phyloP scores from a whole-genome alignment of 2,329 filamentous ascomycete genomes.

The Hymenotorrendiella dingleyae region DNA sequence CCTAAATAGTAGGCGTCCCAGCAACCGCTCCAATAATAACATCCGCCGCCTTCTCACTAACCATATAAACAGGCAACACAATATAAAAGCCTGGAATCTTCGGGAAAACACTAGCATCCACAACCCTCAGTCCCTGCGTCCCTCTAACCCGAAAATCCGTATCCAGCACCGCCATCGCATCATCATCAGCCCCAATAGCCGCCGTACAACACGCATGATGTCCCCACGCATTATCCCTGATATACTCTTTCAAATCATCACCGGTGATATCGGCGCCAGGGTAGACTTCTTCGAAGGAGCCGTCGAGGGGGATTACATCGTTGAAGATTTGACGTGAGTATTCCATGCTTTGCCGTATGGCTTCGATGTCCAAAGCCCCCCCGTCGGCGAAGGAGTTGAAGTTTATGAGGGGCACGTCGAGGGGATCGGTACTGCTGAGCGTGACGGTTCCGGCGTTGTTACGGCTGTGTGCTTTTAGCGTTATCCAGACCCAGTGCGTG shows the following conservation, averaged over 20 bases:
- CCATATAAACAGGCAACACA: slow-evolving; percentile 47
- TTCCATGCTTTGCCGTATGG: slow-evolving; percentile 16
- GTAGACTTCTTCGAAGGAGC: slow-evolving; percentile 37
- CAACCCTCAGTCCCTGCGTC: slow-evolving; percentile 41
- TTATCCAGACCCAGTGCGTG: slow-evolving; percentile 34
- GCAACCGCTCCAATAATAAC: slow-evolving; percentile 14
- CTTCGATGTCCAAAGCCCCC: slow-evolving; percentile 14
- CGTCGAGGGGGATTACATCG: slow-evolving; percentile 36
- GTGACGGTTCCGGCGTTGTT: slow-evolving; percentile 57
- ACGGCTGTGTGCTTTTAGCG: slow-evolving; percentile 57
- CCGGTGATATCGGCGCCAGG: slow-evolving; percentile 37
- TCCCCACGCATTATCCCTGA: slow-evolving; percentile 46
- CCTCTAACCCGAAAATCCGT: slow-evolving; percentile 32
- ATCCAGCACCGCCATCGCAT: slow-evolving; percentile 38
- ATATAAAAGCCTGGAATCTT: slow-evolving; percentile 46
- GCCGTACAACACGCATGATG: slow-evolving; percentile 26
- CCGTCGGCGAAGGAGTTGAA: slow-evolving; percentile 53
- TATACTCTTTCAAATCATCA: slow-evolving; percentile 40
- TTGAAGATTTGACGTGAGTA: slow-evolving; percentile 32
- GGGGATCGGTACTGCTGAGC: slow-evolving; percentile 55
- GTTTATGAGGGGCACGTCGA: slow-evolving; percentile 55
- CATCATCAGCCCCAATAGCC: slow-evolving; percentile 43
- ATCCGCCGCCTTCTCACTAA: slow-evolving; percentile 50
- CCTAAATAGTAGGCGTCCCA: too few relatives aligned
- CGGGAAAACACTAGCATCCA: slow-evolving; percentile 54